A percentile compares a stretch with the other conserved stretches of the same genome.
phyloP scores from a whole-genome alignment of 2,329 filamentous ascomycete species.

The Colletotrichum cordylinicola region DNA sequence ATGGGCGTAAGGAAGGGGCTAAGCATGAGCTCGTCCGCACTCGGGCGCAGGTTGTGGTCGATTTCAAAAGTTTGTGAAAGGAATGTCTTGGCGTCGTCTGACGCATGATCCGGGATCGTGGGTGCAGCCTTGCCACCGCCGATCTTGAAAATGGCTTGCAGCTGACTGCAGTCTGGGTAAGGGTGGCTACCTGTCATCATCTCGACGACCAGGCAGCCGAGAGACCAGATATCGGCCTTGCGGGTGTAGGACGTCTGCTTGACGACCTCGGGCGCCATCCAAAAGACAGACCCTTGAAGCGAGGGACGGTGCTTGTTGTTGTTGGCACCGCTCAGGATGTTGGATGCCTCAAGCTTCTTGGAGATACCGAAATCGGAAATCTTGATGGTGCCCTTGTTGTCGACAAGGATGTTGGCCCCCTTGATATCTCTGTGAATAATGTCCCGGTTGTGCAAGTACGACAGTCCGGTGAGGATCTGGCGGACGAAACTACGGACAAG shows the following conservation, averaged over 20 bases:
- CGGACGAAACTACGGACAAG: conserved; percentile 96
- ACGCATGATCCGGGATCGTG: conserved; percentile 86
- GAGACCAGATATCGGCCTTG: conserved; percentile 98
- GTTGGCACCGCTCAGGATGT: conserved; percentile 74
- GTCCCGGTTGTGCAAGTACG: conserved; percentile 90
- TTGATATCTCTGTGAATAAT: conserved; percentile 99
- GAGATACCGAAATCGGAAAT: conserved; percentile 99
- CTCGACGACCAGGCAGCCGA: conserved; percentile 95
- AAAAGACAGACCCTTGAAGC: conserved; percentile 96
- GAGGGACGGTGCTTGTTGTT: conserved; percentile 77
- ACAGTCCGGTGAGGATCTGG: conserved; percentile 91
- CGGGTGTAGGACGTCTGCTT: conserved; percentile 97
- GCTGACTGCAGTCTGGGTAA: conserved; percentile 94
- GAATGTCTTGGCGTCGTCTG: conserved; percentile 83
- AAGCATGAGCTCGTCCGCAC: conserved; percentile 86
- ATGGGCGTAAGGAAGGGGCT: conserved; percentile 83
- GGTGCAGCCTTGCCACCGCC: conserved; percentile 81
- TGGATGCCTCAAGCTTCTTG: conserved; percentile 94
- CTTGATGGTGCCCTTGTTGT: conserved; percentile 99
- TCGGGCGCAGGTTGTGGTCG: conserved; percentile 90
- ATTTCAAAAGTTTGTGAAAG: conserved; percentile 91
- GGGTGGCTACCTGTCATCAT: conserved; percentile 99
- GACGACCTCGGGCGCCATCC: conserved; percentile 99
- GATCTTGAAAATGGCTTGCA: conserved; percentile 99
- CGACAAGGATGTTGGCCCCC: conserved; percentile 96